Evolutionary conservation across 163 green algal species (phyloP).

Genomic region (Volvox carteri): DNA sequence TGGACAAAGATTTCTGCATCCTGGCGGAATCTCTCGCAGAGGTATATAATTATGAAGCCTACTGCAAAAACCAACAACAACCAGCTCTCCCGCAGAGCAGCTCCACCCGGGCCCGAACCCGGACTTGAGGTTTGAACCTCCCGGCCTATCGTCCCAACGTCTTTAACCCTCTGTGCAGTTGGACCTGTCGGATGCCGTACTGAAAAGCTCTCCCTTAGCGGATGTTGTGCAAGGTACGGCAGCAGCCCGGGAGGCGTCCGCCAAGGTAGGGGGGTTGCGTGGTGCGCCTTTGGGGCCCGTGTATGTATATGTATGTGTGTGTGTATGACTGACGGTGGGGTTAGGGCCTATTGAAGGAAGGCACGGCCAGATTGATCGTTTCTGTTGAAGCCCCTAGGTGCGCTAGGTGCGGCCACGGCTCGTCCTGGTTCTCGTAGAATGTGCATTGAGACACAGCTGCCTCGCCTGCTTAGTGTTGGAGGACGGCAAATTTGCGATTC

Average conservation of each 20-base stretch:
- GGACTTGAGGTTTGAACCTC: not conserved
- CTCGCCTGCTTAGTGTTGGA: no score
- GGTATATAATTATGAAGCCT: conserved; percentile 5
- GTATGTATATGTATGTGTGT: not conserved
- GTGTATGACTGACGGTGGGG: no score
- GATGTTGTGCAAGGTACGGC: not conserved
- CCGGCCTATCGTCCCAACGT: not conserved
- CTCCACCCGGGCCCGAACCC: not conserved
- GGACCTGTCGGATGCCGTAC: conserved; percentile 3
- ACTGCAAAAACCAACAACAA: no score
- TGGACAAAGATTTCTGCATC: conserved; percentile 38
- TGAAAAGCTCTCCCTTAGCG: not conserved
- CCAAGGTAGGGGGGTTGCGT: conserved; percentile 11
- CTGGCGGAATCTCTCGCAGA: conserved; percentile 16
- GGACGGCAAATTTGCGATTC: no score
- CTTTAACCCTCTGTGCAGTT: conserved; percentile 13
- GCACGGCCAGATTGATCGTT: no score
- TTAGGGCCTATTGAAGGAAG: no score
- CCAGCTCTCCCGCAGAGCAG: not conserved
- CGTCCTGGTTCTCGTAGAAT: no score
- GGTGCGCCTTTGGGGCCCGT: not conserved
- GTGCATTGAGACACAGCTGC: no score
- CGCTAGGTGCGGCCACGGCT: not conserved
- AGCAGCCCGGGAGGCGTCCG: conserved; percentile 9
- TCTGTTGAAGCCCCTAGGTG: no score